Evolutionary conservation across 2,329 filamentous ascomycete species (phyloP).

Genomic region (Lasiodiplodia citricola): DNA sequence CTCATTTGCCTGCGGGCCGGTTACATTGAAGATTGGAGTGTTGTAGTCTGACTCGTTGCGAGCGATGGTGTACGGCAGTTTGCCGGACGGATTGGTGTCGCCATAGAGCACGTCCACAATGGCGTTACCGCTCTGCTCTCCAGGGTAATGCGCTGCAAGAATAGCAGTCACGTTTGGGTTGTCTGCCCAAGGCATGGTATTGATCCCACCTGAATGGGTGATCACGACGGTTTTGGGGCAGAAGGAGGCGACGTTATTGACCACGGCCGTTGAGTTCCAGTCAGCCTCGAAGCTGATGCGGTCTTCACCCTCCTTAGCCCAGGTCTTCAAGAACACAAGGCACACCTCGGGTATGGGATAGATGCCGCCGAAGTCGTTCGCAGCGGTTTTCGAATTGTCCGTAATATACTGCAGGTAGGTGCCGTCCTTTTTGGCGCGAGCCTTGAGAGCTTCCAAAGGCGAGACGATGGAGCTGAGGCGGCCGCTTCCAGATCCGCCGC

Average conservation of each 20-base stretch:
- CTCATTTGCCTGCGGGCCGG: slow-evolving; percentile 25
- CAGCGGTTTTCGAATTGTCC: neutral
- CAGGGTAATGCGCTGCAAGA: slow-evolving; percentile 37
- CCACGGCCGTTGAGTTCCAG: slow-evolving; percentile 40
- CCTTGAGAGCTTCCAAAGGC: slow-evolving; percentile 50
- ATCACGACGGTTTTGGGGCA: slow-evolving; percentile 60
- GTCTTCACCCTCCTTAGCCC: slow-evolving; percentile 52
- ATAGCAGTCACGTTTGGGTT: slow-evolving; percentile 43
- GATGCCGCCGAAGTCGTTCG: slow-evolving; percentile 30
- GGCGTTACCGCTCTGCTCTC: slow-evolving; percentile 75
- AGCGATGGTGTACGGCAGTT: slow-evolving; percentile 85
- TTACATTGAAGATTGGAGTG: slow-evolving; percentile 30
- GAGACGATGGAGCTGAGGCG: slow-evolving; percentile 45
- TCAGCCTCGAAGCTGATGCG: slow-evolving; percentile 46
- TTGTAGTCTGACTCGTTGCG: slow-evolving; percentile 64
- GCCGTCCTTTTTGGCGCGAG: neutral
- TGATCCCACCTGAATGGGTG: slow-evolving; percentile 51
- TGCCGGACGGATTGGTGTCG: slow-evolving; percentile 75
- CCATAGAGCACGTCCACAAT: slow-evolving; percentile 82
- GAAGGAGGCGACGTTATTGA: slow-evolving; percentile 44
- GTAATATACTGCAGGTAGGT: neutral
- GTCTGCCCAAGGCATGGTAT: slow-evolving; percentile 48
- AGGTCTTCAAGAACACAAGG: slow-evolving; percentile 66
- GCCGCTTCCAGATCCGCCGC: slow-evolving; percentile 49
- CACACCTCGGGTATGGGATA: slow-evolving; percentile 50